Percentiles rank a stretch among this genome's conserved stretches.
phyloP scores from a whole-genome alignment of 1,139 yeast genomes.

The Pichia cactophila region DNA sequence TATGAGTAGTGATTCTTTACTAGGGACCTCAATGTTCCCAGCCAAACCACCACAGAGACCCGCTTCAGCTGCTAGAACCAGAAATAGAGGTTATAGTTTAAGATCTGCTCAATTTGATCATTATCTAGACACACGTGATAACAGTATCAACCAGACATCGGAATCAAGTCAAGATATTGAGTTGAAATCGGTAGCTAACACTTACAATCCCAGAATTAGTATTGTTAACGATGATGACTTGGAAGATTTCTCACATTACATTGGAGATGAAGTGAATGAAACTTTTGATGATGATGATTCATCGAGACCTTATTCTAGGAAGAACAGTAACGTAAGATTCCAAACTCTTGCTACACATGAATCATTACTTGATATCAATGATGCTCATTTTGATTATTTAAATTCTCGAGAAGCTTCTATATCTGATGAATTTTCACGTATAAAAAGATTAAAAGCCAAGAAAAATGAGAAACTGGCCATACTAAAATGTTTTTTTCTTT shows the following conservation, averaged over 20 bases:
- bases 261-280: slow-evolving; percentile 3
- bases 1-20: neutral
- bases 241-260: slow-evolving; percentile 15
- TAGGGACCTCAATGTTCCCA: neutral
- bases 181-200: slow-evolving; percentile 24
- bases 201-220: slow-evolving; percentile 15
- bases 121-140: slow-evolving; percentile 3
- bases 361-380: slow-evolving; percentile 25
- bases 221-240: slow-evolving; percentile 16
- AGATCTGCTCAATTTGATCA: slow-evolving; percentile 34
- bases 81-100: slow-evolving; percentile 67
- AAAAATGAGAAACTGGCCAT: neutral
- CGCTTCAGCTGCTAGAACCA: slow-evolving; percentile 27
- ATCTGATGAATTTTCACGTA: slow-evolving; percentile 1
- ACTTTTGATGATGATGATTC: slow-evolving; percentile 9
- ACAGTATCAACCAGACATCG: neutral
- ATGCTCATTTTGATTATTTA: slow-evolving; percentile 6
- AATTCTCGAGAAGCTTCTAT: too few species aligned
- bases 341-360: slow-evolving; percentile 13
- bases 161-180: slow-evolving; percentile 24
- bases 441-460: neutral
- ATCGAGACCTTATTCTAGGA: slow-evolving; percentile 14
- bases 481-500: slow-evolving; percentile 17
- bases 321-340: slow-evolving; percentile 1
- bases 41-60: slow-evolving; percentile 3